Base-by-base conservation (phyloP, 2,329 filamentous ascomycete species). In the Neofusicoccum umdonicola region DNA sequence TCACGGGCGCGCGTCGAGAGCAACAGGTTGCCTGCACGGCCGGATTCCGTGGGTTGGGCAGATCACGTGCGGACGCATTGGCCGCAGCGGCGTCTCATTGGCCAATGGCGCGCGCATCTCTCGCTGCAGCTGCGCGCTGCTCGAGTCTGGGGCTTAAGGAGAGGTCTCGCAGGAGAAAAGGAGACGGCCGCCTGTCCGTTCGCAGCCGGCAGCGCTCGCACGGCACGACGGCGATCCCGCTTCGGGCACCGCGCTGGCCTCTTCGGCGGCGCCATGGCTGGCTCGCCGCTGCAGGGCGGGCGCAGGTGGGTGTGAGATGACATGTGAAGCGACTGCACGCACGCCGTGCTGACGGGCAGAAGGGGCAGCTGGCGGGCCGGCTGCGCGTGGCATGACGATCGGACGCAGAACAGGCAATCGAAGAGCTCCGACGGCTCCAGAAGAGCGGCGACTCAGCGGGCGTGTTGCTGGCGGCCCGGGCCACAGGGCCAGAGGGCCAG, bases 81-180 rank as follows among this genome's bases (percentile, higher is more conserved):
- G n/a, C 52, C 52, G 19, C 27, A 9, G 39, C 19, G 5, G 12
- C 7, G 11, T 57, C 22, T 9, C 12, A 60, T 60, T 60, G 56
- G 56, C 56, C 56, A 60, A 60, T 60, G 39, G 56, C 27, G 42
- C 37, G 13, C 52, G n/a, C 56, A 47, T 60, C 56, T 37, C 27
- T 12, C 34, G 17, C 27, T 37, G 15, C 39, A 34, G 19, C 27
- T 31, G 42, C 56, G 19, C n/a, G 56, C 27, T 13, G 27, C 19
- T 45, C 56, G 42, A 60, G 56, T 60, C 47, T 47, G 56, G 47
- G 56, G 56, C 56, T 45, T 47, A 37, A 57, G 54, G 54, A 42
- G 54, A 57, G 15, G 39, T 37, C 22, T 5, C 22, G 54, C 19
- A 9, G 22, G 39, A 44, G 39, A 42, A 57, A 37, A 60, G 56